Evolutionary conservation across 75 land plant genomes (phyloP).

Genomic region (Picea sitchensis): DNA sequence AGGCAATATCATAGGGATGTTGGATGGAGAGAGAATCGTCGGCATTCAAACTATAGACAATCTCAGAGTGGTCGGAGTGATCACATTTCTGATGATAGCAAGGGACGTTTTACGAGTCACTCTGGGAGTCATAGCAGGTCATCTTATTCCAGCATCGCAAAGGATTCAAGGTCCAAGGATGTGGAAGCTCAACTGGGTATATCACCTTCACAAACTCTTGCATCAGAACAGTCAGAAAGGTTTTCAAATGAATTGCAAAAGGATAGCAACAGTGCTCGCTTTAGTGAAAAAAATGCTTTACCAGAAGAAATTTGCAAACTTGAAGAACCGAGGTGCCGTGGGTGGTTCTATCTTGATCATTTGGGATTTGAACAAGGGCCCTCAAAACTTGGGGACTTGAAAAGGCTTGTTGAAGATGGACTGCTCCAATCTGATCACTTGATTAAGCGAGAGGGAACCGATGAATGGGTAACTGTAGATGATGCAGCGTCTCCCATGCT

Average conservation of each 20-base stretch:
- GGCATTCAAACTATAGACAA: constrained; percentile 5
- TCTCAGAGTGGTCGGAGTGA: neutral
- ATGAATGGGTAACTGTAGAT: constrained; percentile 85
- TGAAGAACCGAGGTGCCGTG: constrained; percentile 29
- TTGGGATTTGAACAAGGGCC: constrained; percentile 67
- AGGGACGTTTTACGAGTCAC: neutral
- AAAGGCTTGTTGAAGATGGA: constrained; percentile 52
- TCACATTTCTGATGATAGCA: neutral
- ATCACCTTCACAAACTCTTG: constrained; percentile 10
- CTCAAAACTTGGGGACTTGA: constrained; percentile 53
- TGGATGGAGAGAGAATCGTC: neutral
- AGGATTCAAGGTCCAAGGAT: constrained; percentile 14
- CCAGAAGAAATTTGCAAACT: neutral
- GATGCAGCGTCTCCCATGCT: constrained; percentile 68
- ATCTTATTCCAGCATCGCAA: neutral
- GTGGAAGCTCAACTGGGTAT: constrained; percentile 11
- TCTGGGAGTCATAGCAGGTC: constrained; percentile 1
- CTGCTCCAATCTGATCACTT: constrained; percentile 71
- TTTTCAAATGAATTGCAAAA: neutral
- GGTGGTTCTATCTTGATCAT: constrained; percentile 74
- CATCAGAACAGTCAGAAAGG: neutral
- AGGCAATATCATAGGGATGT: neutral
- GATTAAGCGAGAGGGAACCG: constrained; percentile 62
- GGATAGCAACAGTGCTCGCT: neutral
- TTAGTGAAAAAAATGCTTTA: neutral